Conservation (phyloP, 2,329 filamentous ascomycete genomes). For the Ambrosiella xylebori region DNA sequence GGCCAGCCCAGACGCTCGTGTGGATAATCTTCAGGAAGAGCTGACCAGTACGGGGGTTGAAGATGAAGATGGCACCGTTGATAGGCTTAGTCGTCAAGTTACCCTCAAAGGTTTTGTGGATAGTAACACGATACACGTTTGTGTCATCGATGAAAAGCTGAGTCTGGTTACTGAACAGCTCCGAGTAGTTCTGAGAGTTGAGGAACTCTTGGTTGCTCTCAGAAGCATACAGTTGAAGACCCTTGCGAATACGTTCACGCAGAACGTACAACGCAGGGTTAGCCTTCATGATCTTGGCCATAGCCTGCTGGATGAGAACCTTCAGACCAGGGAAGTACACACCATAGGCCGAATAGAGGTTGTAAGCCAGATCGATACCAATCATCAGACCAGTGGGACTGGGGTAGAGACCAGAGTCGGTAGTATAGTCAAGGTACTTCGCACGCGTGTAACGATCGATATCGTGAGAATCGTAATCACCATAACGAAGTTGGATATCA, state of each 20-base stretch:
- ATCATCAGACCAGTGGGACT: slow-evolving; percentile 96
- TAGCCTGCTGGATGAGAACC: slow-evolving; percentile 87
- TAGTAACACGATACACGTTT: slow-evolving; percentile 97
- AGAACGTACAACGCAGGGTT: slow-evolving; percentile 93
- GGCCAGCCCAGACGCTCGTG: slow-evolving; percentile 96
- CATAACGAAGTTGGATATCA: slow-evolving; percentile 89
- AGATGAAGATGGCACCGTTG: slow-evolving; percentile 99
- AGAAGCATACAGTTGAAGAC: slow-evolving; percentile 90
- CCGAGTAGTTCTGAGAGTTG: slow-evolving; percentile 98
- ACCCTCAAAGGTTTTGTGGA: slow-evolving; percentile 98
- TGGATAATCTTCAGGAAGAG: slow-evolving; percentile 99
- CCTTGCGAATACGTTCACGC: slow-evolving; percentile 94
- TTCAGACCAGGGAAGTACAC: slow-evolving; percentile 98
- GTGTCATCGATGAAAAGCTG: slow-evolving; percentile 98
- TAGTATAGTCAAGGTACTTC: slow-evolving; percentile 97
- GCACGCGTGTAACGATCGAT: slow-evolving; percentile 95
- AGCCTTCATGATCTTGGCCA: slow-evolving; percentile 99
- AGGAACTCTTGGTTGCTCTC: slow-evolving; percentile 99
- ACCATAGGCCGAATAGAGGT: slow-evolving; percentile 92
- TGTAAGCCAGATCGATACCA: slow-evolving; percentile 93
- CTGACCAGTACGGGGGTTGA: slow-evolving; percentile 96
- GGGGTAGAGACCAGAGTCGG: slow-evolving; percentile 96
- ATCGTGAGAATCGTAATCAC: slow-evolving; percentile 97
- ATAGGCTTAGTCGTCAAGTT: slow-evolving; percentile 98
- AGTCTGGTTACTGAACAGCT: slow-evolving; percentile 97